These are phyloP conservation scores for Xylariaceae sp. DNA, from an alignment of 2,329 filamentous ascomycete species.

Conservation along the genomic window DNA sequence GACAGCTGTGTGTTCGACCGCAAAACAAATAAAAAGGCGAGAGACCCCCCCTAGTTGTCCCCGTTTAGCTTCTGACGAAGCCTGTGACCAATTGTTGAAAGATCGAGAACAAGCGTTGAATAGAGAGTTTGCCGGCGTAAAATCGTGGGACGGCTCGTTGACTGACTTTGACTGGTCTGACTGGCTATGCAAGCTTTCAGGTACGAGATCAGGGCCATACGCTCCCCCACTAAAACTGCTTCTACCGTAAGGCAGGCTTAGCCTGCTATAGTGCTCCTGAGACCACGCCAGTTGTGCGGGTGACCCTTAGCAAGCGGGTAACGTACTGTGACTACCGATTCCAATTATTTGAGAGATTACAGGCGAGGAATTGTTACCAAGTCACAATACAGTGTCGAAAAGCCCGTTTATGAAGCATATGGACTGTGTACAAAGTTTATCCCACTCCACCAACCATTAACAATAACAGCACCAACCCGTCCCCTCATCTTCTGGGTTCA, in stretches of 20 bases:
- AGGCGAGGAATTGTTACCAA: slow-evolving; percentile 4
- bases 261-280: no score
- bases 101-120: neutral
- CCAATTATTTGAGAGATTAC: neutral
- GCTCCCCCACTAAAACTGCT: no score
- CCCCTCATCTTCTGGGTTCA: slow-evolving; percentile 8
- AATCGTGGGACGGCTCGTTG: neutral
- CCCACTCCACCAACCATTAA: slow-evolving; percentile 7
- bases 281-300: neutral
- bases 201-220: slow-evolving; percentile 23
- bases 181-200: slow-evolving; percentile 22
- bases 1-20: no score
- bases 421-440: slow-evolving; percentile 8
- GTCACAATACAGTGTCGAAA: slow-evolving; percentile 14
- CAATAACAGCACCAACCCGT: slow-evolving; percentile 12
- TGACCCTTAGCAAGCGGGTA: slow-evolving; percentile 20
- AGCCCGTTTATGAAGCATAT: neutral
- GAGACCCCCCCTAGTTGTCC: no score
- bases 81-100: no score
- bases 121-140: neutral
- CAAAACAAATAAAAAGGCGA: no score
- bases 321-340: slow-evolving; percentile 19
- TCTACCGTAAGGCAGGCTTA: no score
- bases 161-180: neutral
- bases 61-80: no score